Percentiles rank a stretch among this genome's conserved stretches.
Conservation (phyloP, 176 grass and related monocot species). For the Echinochloa phyllopogon region DNA sequence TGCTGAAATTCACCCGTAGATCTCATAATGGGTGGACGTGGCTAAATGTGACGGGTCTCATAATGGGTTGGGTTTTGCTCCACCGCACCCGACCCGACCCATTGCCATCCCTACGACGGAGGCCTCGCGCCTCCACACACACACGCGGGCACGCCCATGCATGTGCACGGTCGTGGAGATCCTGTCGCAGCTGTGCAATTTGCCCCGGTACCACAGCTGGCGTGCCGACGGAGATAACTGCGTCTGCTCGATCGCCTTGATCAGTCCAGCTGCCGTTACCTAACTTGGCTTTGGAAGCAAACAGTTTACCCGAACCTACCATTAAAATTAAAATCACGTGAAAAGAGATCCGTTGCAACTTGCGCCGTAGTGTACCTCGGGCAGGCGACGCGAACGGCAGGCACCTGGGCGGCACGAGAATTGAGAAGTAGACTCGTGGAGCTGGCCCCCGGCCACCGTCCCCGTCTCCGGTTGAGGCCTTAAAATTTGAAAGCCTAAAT, state of each 20-base stretch:
- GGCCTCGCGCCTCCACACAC: not conserved
- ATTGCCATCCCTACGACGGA: no score
- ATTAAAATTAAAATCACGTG: not conserved
- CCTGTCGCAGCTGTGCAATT: constrained; percentile 15
- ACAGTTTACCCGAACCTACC: not conserved
- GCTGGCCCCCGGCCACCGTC: not conserved
- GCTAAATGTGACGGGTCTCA: no score
- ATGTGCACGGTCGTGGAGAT: constrained; percentile 1
- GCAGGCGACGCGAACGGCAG: not conserved
- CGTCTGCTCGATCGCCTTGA: not conserved
- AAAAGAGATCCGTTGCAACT: not conserved
- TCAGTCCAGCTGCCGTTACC: constrained; percentile 11
- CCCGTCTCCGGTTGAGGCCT: no score
- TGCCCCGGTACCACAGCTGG: not conserved
- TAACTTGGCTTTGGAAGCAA: not conserved
- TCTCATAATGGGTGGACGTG: no score
- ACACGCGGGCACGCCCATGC: not conserved
- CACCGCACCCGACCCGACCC: no score
- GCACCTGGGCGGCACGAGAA: not conserved
- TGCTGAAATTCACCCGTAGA: no score
- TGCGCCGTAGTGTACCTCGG: not conserved
- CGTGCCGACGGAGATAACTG: not conserved
- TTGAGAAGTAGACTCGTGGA: not conserved
- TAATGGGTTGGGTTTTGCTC: no score
- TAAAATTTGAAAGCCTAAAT: no score